Base-by-base conservation (phyloP, 108 stramenopile genomes). In the Fistulifera pelliculosa region DNA sequence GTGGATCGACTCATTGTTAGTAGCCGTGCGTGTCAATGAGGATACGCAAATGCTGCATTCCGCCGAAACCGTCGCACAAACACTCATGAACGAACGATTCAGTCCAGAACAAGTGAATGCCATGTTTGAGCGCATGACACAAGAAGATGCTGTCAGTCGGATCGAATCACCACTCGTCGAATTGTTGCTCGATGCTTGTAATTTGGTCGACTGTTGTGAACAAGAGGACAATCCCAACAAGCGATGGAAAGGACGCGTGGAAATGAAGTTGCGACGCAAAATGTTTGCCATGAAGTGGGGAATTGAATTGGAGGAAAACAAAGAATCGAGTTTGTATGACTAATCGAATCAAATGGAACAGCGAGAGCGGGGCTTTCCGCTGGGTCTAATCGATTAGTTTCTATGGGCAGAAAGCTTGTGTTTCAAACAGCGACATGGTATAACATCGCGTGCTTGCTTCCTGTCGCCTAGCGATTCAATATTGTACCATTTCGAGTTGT, bases 181-280 rank as follows among this genome's bases (percentile, higher is more conserved):
- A 41, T 43, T 68, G 49, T 43, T 63, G 27, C 65, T 87, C 14
- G 86, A 87, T 56, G 81, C 86, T 1, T 76, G 76, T 10, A 70
- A 77, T 24, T 79, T 83, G 47, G 59, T 87, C 10, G 86, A 87
- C 48, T 68, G 73, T 38, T 13, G 77, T 21, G 86, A 87, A 27
- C 66, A 73, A 47, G 64, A 79, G 18, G 75, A 87, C 14, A 87
- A 87, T 58, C 82, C 86, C 21, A 87, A 87, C 64, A 87, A 83
- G 50, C 72, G 86, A 35, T 87, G 86, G 86, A 79, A 71, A 54
- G 68, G 72, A 48, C 68, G 74, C 18, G 80, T 87, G 1, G 86
- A 87, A 48, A 56, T 79, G 25, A 66, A 70, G 19, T 57, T 87
- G 51, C 72, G 77, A 42, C 65, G 59, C 25, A 75, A 65, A 27